Percentiles rank a stretch among this genome's conserved stretches.
Conservation (phyloP, 371 early-diverging fungal genomes). For the Mortierella sp. region DNA sequence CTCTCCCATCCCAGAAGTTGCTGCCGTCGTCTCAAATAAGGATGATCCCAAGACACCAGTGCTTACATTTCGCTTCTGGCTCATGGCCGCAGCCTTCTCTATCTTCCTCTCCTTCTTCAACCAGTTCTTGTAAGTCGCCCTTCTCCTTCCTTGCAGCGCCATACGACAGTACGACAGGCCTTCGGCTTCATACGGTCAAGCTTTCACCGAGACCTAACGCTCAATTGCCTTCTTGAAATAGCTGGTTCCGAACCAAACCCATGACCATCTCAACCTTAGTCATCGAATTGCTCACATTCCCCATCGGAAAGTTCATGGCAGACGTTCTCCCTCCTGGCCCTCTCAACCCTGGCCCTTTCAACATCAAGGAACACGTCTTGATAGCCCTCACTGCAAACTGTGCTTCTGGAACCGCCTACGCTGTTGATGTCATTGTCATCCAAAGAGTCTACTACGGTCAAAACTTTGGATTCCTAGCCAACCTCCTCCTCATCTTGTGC, state of each 20-base stretch:
- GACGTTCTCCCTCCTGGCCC: conserved; percentile 54
- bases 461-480: conserved; percentile 58
- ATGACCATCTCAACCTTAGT: conserved; percentile 57
- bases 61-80: conserved; percentile 79
- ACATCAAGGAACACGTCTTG: conserved; percentile 79
- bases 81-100: conserved; percentile 72
- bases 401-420: conserved; percentile 62
- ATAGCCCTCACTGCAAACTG: conserved; percentile 63
- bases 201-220: too few species aligned
- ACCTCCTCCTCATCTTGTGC: conserved; percentile 58
- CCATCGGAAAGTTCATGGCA: conserved; percentile 63
- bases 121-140: conserved; percentile 65
- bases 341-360: conserved; percentile 80
- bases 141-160: too few species aligned
- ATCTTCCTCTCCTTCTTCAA: conserved; percentile 70
- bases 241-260: conserved; percentile 36
- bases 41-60: conserved; percentile 75
- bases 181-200: not conserved
- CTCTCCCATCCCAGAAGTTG: conserved; percentile 52
- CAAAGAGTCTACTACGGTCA: conserved; percentile 62
- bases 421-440: conserved; percentile 67
- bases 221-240: too few species aligned
- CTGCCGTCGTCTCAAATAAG: conserved; percentile 50
- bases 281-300: conserved; percentile 62
- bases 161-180: too few species aligned